Conservation (phyloP, 179 eudicot genomes). For the Actinidia arguta region DNA sequence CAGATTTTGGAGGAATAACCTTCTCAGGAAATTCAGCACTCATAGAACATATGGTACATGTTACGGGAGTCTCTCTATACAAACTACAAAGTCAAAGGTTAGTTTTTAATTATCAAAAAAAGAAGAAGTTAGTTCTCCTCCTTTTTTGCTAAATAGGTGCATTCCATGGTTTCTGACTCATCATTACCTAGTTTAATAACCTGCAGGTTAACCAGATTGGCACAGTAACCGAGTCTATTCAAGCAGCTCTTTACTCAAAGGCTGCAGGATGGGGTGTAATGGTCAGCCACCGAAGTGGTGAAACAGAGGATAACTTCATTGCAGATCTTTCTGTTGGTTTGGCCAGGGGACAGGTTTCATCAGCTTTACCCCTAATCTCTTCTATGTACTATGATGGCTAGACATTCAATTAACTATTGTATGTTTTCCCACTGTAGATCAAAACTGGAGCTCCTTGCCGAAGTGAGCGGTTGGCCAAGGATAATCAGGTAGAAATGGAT, state of each 20-base stretch:
- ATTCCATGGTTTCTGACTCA: background rate
- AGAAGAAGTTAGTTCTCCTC: background rate
- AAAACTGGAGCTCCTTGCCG: slow-evolving; percentile 99
- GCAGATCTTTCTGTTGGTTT: slow-evolving; percentile 98
- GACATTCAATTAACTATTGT: background rate
- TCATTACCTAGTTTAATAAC: slow-evolving; percentile 15
- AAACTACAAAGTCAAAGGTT: too few species aligned
- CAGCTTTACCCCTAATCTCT: background rate
- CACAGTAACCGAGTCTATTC: slow-evolving; percentile 87
- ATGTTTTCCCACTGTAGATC: slow-evolving; percentile 51
- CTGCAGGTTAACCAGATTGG: slow-evolving; percentile 99
- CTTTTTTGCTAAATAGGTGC: background rate
- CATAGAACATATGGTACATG: background rate
- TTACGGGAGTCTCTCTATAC: background rate
- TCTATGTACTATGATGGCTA: background rate
- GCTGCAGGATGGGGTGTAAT: slow-evolving; percentile 99
- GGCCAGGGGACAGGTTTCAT: slow-evolving; percentile 95
- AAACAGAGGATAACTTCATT: slow-evolving; percentile 97
- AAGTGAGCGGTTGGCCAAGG: slow-evolving; percentile 95
- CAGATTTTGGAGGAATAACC: background rate
- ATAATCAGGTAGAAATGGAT: slow-evolving; percentile 75
- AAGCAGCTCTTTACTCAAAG: slow-evolving; percentile 94
- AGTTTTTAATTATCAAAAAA: too few species aligned
- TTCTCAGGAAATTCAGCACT: background rate
- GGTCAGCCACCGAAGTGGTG: slow-evolving; percentile 99